Evolutionary conservation across 2,329 filamentous ascomycete species (phyloP).

Genomic region (Sarocladium strictum): DNA sequence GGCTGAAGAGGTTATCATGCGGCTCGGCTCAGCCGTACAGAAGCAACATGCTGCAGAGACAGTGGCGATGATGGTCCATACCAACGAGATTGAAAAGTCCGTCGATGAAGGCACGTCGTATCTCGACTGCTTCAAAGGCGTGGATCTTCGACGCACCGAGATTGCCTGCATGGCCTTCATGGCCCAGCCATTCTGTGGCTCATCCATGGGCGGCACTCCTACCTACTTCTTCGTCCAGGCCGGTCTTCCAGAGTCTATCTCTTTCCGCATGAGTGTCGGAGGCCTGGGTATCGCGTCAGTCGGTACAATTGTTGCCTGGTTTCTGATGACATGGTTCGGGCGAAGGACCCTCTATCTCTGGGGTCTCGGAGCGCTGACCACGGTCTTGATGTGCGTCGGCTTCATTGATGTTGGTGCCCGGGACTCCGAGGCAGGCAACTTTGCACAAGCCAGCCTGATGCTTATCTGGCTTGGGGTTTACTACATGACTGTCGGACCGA

Average conservation of each 20-base stretch:
- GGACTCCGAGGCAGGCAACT: constrained; percentile 21
- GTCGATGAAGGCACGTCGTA: constrained; percentile 18
- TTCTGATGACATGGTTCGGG: constrained; percentile 23
- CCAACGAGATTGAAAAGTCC: constrained; percentile 29
- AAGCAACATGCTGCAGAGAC: constrained; percentile 15
- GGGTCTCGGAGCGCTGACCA: constrained; percentile 21
- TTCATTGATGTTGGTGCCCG: constrained; percentile 25
- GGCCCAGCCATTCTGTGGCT: constrained; percentile 25
- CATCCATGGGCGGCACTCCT: constrained; percentile 11
- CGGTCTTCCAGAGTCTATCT: constrained; percentile 27
- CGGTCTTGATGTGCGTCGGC: constrained; percentile 18
- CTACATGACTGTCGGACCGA: constrained; percentile 30
- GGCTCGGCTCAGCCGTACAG: constrained; percentile 14
- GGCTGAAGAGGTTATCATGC: constrained; percentile 21
- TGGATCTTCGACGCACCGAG: constrained; percentile 36
- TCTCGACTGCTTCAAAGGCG: constrained; percentile 40
- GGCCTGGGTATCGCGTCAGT: constrained; percentile 30
- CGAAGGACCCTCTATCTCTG: constrained; percentile 31
- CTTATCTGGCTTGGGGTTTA: constrained; percentile 33
- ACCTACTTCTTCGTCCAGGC: constrained; percentile 38
- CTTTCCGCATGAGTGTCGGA: constrained; percentile 32
- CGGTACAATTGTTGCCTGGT: constrained; percentile 31
- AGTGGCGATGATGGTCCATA: constrained; percentile 50
- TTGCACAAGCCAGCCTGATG: constrained; percentile 28
- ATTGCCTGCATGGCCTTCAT: constrained; percentile 29